Evolutionary conservation across 2,329 filamentous ascomycete species (phyloP).

Genomic region (Phaeosphaeria sp.): DNA sequence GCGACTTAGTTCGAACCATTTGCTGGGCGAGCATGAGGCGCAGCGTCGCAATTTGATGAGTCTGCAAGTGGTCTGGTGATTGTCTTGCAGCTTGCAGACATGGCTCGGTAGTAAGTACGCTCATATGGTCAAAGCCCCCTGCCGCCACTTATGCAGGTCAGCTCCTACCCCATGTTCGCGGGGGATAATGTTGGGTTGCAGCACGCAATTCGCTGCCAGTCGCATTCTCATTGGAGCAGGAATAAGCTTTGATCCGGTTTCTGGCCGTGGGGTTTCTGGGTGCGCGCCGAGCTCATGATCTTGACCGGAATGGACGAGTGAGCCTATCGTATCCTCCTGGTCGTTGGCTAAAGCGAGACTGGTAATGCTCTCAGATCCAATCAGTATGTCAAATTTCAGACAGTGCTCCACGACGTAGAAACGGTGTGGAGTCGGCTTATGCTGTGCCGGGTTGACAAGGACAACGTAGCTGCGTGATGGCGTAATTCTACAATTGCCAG

Average conservation of each 20-base stretch:
- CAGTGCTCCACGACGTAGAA: constrained; percentile 7
- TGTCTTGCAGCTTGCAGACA: constrained; percentile 7
- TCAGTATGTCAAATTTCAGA: constrained; percentile 9
- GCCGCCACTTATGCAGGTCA: constrained; percentile 7
- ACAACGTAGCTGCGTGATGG: constrained; percentile 4
- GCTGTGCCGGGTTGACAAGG: constrained; percentile 1
- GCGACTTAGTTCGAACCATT: neutral
- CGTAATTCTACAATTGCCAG: neutral
- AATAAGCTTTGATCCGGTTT: neutral
- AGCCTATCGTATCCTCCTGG: neutral
- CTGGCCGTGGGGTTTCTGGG: neutral
- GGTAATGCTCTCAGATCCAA: neutral
- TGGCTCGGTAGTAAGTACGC: neutral
- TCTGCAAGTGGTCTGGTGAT: constrained; percentile 6
- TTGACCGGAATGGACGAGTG: neutral
- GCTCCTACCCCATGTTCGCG: constrained; percentile 2
- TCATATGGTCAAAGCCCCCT: constrained; percentile 6
- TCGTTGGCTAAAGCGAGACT: neutral
- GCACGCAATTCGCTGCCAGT: neutral
- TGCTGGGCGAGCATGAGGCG: constrained; percentile 2
- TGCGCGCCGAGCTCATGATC: neutral
- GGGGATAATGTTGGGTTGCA: neutral
- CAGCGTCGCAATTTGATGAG: constrained; percentile 3
- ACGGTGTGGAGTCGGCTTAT: neutral
- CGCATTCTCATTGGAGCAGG: neutral